Conservation (phyloP, 129 eudicot genomes). For the Heracleum sosnowskyi region DNA sequence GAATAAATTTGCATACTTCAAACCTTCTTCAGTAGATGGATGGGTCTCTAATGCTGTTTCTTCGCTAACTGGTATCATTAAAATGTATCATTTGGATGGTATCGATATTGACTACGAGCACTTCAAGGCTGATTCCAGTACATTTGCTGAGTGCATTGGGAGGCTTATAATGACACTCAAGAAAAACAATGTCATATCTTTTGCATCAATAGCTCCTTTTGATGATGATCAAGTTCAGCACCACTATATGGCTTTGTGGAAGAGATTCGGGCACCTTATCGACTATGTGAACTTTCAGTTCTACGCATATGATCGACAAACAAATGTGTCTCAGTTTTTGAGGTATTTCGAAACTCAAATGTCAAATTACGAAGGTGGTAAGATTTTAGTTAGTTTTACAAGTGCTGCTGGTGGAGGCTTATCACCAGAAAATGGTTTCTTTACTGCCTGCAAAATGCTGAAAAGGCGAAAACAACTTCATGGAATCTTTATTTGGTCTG, state of each 20-base stretch:
- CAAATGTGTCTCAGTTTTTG: constrained; percentile 11
- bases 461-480: constrained; percentile 3
- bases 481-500: constrained; percentile 37
- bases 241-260: constrained; percentile 24
- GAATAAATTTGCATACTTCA: constrained; percentile 20
- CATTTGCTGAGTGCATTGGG: constrained; percentile 26
- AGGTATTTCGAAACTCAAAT: constrained; percentile 16
- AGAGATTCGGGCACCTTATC: constrained; percentile 16
- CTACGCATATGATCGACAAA: constrained; percentile 18
- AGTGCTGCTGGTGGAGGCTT: constrained; percentile 16
- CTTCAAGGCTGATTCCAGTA: constrained; percentile 17
- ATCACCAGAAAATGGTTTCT: constrained; percentile 19
- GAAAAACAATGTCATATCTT: constrained; percentile 10
- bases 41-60: constrained; percentile 29
- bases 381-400: constrained; percentile 18
- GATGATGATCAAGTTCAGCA: constrained; percentile 21
- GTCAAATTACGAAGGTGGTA: constrained; percentile 19
- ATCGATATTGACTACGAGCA: constrained; percentile 34
- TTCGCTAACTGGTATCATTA: constrained; percentile 20
- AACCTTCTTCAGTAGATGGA: constrained; percentile 15
- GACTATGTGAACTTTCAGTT: constrained; percentile 33
- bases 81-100: constrained; percentile 18
- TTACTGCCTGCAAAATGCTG: constrained; percentile 14
- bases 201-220: constrained; percentile 30
- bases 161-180: constrained; percentile 19